A percentile compares a stretch with the other conserved stretches of the same genome.
Evolutionary conservation across 2,329 filamentous ascomycete genomes (phyloP).

Genomic region (Fusarium xylarioides): DNA sequence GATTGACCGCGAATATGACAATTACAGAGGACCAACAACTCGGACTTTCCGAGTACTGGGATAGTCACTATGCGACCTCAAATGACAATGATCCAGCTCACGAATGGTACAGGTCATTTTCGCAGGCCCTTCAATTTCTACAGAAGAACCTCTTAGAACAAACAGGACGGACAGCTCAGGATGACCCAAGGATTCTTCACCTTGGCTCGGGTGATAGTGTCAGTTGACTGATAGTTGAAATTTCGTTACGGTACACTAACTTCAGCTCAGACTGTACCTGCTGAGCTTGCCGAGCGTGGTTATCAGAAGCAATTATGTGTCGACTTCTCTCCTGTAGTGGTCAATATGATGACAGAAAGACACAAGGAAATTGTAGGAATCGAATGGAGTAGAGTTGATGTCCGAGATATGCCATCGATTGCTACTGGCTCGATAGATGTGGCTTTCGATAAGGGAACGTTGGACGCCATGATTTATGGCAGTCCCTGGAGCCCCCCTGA

Average conservation of each 20-base stretch:
- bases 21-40: background rate
- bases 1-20: background rate
- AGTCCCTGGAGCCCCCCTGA: background rate
- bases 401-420: background rate
- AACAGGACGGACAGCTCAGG: background rate
- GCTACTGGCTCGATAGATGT: background rate
- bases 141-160: background rate
- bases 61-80: background rate
- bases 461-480: slow-evolving; percentile 1
- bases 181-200: background rate
- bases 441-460: background rate
- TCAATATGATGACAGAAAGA: background rate
- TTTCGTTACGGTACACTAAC: accelerated
- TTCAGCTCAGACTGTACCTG: background rate
- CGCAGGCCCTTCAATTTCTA: background rate
- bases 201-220: background rate
- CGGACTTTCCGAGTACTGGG: background rate
- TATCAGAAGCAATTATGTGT: background rate
- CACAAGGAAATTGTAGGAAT: background rate
- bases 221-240: accelerated
- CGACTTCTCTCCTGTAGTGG: background rate
- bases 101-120: background rate
- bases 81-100: background rate
- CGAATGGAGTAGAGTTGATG: background rate
- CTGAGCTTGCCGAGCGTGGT: background rate